Evolutionary conservation across 352 stramenopile genomes (phyloP), one percentile per base, ranked within the genome.

Genomic region (Phytophthora cryptogea): DNA sequence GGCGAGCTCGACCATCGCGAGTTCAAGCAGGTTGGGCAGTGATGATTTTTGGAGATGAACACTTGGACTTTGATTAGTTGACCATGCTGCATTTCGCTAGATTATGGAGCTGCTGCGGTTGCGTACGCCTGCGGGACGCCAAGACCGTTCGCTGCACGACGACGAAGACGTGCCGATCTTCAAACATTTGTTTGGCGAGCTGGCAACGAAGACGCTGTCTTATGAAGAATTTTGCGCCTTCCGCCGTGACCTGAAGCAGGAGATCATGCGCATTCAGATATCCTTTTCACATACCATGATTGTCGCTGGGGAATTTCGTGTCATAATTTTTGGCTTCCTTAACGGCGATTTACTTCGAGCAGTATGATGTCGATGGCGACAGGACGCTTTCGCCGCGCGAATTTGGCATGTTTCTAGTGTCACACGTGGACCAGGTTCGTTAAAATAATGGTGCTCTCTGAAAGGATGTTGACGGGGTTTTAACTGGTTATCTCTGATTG

Each of bases 241-340:
- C 57, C 85, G 83, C 8, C 74, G 74, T 13, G 72, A 86, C 33
- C 59, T 95, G 14, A 85, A 93, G 67, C 69, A 79, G 31, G 87
- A 95, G 58, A 92, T 95, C 54, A 78, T 93, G 73, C 83, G 79
- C 68, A 90, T 94, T 88, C 83, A 94, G 75, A 93, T 93, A 93
- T 93, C 83, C 80, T 89, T 80, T 83, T 51, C 40, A 56, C 41
- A 11, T 43, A 30, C 23, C 26, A 20, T 48, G 8, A 33, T 48
- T 48, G 42, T 23, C 26, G 6, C 27, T 33, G 23, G 23, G 17
- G 33, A 33, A n/a, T 33, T 33, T 10, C 11, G 13, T 9, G 39
- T 7, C 5, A 40, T 26, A 5, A 52, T 10, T 37, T 11, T 23
- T 7, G 14, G 47, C 59, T 64, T 81, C 71, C 68, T 89, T 89